phyloP scores from a whole-genome alignment of 164 flowering plant species.

The Umbellularia californica region DNA sequence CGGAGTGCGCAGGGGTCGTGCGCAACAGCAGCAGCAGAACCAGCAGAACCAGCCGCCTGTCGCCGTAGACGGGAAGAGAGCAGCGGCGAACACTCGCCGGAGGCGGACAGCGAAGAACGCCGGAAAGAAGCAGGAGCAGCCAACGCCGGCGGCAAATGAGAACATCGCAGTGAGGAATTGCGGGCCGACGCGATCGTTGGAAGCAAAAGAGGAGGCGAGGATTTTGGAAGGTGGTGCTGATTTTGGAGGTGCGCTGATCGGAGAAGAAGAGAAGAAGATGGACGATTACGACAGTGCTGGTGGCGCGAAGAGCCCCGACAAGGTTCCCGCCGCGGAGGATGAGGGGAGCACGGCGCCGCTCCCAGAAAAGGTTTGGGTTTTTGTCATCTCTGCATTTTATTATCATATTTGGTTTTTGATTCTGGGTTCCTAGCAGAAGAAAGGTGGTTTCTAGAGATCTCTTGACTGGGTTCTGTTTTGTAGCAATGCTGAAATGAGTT shows the following conservation, averaged over 20 bases:
- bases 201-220: slow-evolving; percentile 16
- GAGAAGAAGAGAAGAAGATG: slow-evolving; percentile 36
- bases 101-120: slow-evolving; percentile 21
- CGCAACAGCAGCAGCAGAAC: slow-evolving; percentile 20
- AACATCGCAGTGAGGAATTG: slow-evolving; percentile 13
- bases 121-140: slow-evolving; percentile 7
- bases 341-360: slow-evolving; percentile 72
- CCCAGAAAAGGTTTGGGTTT: slow-evolving; percentile 64
- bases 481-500: neutral
- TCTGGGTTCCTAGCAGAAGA: neutral
- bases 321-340: slow-evolving; percentile 55
- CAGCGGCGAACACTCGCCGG: slow-evolving; percentile 11
- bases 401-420: neutral
- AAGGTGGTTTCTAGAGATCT: neutral
- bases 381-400: too few relatives aligned
- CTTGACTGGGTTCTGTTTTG: too few relatives aligned
- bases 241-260: slow-evolving; percentile 12
- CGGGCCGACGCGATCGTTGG: slow-evolving; percentile 10
- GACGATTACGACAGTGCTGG: slow-evolving; percentile 67
- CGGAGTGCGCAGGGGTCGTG: slow-evolving; percentile 49
- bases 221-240: slow-evolving; percentile 17
- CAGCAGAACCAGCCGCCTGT: slow-evolving; percentile 14
- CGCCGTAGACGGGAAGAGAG: slow-evolving; percentile 10
- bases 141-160: slow-evolving; percentile 17
- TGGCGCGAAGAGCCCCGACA: slow-evolving; percentile 52